These are phyloP conservation scores for Rheum nobile DNA, from an alignment of 148 eudicot genomes.

Conservation along the genomic window DNA sequence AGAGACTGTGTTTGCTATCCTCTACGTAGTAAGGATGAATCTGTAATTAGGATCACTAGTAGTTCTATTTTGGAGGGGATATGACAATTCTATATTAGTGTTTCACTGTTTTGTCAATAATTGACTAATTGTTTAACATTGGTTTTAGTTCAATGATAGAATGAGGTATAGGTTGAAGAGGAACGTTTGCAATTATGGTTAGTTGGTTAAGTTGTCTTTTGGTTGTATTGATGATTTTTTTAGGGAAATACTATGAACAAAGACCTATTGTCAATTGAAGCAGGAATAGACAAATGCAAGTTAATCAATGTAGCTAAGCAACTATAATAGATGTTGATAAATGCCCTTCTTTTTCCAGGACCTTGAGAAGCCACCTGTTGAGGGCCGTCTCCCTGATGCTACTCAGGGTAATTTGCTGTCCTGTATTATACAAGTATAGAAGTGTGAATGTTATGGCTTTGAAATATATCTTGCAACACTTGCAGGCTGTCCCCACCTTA, in stretches of 20 bases:
- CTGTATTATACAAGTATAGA: not conserved
- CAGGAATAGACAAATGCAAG: not conserved
- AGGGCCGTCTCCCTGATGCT: conserved; percentile 96
- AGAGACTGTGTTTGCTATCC: not conserved
- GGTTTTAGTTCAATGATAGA: not conserved
- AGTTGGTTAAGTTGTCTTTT: not conserved
- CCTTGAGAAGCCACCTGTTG: conserved; percentile 66
- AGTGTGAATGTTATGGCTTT: not conserved
- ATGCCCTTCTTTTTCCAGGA: conserved; percentile 35
- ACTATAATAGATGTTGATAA: not conserved
- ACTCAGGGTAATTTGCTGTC: conserved; percentile 43
- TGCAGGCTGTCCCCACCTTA: conserved; percentile 76
- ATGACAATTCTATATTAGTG: not conserved
- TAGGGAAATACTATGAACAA: not conserved
- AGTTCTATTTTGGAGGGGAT: not conserved
- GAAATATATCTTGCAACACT: not conserved
- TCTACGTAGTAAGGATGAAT: too few relatives aligned
- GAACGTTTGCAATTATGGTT: not conserved
- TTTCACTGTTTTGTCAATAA: not conserved
- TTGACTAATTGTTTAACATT: not conserved
- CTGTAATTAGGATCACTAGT: too few relatives aligned
- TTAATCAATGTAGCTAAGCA: not conserved
- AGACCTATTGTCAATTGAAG: not conserved
- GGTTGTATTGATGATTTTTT: not conserved
- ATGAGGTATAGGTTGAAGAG: not conserved